These are phyloP conservation scores for Plasmodium inui DNA, from an alignment of 169 alveolate genomes.

Conservation along the genomic window DNA sequence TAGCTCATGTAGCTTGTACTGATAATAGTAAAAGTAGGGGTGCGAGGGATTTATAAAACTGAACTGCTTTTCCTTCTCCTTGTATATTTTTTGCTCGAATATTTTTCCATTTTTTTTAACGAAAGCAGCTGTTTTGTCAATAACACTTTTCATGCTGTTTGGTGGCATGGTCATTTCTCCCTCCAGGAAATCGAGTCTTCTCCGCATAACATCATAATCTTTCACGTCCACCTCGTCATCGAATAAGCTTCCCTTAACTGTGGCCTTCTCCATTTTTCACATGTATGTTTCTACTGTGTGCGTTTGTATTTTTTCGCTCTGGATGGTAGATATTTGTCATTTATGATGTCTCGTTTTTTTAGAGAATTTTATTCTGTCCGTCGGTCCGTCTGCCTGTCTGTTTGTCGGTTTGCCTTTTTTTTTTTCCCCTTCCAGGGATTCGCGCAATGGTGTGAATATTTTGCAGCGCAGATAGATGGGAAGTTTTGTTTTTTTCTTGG, in stretches of 20 bases:
- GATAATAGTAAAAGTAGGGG: conserved; percentile 89
- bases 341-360: background rate
- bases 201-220: conserved; percentile 25
- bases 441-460: background rate
- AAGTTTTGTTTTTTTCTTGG: background rate
- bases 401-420: background rate
- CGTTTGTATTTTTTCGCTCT: background rate
- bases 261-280: conserved; percentile 41
- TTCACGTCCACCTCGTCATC: conserved; percentile 57
- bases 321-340: background rate
- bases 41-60: conserved; percentile 87
- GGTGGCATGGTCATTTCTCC: conserved; percentile 91
- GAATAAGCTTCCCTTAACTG: conserved; percentile 49
- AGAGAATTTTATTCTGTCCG: background rate
- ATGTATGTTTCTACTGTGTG: background rate
- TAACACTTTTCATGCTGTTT: conserved; percentile 86
- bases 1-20: conserved; percentile 86
- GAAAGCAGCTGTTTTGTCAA: conserved; percentile 93
- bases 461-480: background rate
- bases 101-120: conserved; percentile 93
- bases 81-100: conserved; percentile 88
- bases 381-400: background rate
- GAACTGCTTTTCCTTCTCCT: conserved; percentile 86
- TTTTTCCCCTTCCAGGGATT: background rate
- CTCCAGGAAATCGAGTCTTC: conserved; percentile 37